Conservation (phyloP, 2,329 filamentous ascomycete species). For the Periconia macrospinosa region DNA sequence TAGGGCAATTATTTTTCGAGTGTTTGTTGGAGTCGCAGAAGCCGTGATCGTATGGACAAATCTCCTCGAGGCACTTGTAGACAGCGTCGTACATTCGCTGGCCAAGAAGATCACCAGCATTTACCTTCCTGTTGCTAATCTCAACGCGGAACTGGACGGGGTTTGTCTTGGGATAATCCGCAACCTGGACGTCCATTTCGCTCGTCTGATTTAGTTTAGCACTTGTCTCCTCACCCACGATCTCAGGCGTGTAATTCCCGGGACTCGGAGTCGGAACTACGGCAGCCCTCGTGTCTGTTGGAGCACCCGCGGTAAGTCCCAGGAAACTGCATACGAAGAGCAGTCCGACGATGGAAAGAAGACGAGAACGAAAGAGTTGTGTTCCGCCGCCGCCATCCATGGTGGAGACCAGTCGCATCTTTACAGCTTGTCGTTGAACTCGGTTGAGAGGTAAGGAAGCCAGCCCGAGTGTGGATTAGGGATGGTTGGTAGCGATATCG, state of each 20-base stretch:
- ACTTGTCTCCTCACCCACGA: neutral
- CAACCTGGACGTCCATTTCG: neutral
- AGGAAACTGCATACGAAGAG: too few relatives aligned
- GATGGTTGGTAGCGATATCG: too few relatives aligned
- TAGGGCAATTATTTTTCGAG: neutral
- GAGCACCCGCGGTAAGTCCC: too few relatives aligned
- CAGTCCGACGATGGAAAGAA: too few relatives aligned
- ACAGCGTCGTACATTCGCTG: neutral
- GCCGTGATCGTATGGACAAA: neutral
- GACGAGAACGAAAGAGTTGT: too few relatives aligned
- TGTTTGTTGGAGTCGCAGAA: neutral
- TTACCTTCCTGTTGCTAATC: neutral
- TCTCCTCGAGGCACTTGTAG: neutral
- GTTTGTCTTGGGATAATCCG: neutral
- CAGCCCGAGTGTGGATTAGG: too few relatives aligned
- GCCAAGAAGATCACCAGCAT: neutral
- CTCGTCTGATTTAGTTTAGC: neutral
- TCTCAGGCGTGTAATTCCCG: neutral
- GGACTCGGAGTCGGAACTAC: neutral
- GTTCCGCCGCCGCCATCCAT: too few relatives aligned
- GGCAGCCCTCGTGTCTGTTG: too few relatives aligned
- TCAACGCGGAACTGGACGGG: neutral
- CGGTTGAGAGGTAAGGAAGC: too few relatives aligned
- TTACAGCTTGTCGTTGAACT: too few relatives aligned
- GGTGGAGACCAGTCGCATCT: too few relatives aligned